Evolutionary conservation across 768 basidiomycete genomes (phyloP).

Genomic region (Daedaleopsis nitida): DNA sequence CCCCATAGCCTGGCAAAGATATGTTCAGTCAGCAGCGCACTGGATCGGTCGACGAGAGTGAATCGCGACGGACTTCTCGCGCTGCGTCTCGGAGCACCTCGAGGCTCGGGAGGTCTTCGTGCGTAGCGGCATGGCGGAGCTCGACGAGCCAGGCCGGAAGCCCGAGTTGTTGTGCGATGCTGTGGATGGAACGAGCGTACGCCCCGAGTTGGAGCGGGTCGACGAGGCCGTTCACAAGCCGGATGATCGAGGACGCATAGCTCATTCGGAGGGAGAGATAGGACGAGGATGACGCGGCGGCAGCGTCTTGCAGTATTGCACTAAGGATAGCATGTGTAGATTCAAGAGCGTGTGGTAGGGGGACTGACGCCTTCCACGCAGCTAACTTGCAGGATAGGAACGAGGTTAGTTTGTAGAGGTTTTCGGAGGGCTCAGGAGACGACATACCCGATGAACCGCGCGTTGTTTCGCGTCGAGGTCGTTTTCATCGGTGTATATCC

Average conservation of each 20-base stretch:
- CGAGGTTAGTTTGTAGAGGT: not conserved
- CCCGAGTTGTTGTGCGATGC: conserved; percentile 83
- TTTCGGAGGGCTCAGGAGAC: conserved; percentile 24
- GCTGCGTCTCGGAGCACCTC: conserved; percentile 77
- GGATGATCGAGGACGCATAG: conserved; percentile 79
- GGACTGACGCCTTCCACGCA: conserved; percentile 75
- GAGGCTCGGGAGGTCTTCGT: conserved; percentile 90
- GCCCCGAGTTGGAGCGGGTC: conserved; percentile 90
- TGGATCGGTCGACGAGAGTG: no score
- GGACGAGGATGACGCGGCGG: conserved; percentile 26
- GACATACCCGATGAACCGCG: conserved; percentile 63
- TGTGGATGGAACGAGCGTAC: conserved; percentile 88
- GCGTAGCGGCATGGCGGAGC: conserved; percentile 92
- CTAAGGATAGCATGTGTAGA: conserved; percentile 65
- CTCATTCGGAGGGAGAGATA: conserved; percentile 66
- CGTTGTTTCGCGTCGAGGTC: conserved; percentile 54
- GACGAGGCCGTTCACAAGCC: conserved; percentile 93
- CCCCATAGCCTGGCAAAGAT: conserved; percentile 58
- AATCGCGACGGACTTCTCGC: conserved; percentile 52
- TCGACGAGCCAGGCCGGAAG: conserved; percentile 91
- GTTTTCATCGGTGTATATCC: conserved; percentile 70
- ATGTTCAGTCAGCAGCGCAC: not conserved
- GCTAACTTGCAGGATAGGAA: conserved; percentile 53
- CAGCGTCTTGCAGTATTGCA: conserved; percentile 57
- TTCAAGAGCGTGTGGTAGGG: conserved; percentile 83